Conservation (phyloP, 495 filamentous ascomycete species). For the Aspergillus taichungensis region DNA sequence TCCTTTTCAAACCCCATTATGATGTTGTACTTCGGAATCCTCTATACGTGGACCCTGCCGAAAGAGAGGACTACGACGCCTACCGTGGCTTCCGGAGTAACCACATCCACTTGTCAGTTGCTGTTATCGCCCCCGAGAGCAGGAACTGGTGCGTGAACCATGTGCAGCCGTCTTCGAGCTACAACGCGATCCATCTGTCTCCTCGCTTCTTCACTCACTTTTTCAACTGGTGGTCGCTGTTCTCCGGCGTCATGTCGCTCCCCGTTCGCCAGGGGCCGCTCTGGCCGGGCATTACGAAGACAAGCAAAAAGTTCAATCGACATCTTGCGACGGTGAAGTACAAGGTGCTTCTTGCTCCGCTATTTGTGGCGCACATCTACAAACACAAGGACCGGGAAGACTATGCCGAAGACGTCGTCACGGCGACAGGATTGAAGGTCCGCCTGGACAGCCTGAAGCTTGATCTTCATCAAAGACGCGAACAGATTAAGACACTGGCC, state of each 20-base stretch:
- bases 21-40: slow-evolving; percentile 80
- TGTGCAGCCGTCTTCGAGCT: slow-evolving; percentile 67
- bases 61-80: slow-evolving; percentile 68
- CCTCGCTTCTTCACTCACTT: slow-evolving; percentile 98
- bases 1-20: slow-evolving; percentile 87
- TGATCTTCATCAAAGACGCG: slow-evolving; percentile 88
- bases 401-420: slow-evolving; percentile 67
- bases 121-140: slow-evolving; percentile 72
- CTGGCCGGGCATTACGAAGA: slow-evolving; percentile 87
- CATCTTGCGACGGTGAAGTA: slow-evolving; percentile 98
- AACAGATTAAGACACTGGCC: slow-evolving; percentile 76
- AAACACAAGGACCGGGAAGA: slow-evolving; percentile 96
- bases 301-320: slow-evolving; percentile 95
- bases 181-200: slow-evolving; percentile 88
- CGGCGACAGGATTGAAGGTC: slow-evolving; percentile 89
- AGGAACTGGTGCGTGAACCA: slow-evolving; percentile 66
- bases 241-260: slow-evolving; percentile 89
- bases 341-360: slow-evolving; percentile 79
- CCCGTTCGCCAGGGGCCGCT: slow-evolving; percentile 86
- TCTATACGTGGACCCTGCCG: slow-evolving; percentile 51
- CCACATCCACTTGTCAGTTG: slow-evolving; percentile 88
- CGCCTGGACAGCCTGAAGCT: slow-evolving; percentile 92
- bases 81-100: slow-evolving; percentile 90
- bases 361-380: slow-evolving; percentile 94
- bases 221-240: slow-evolving; percentile 95